Evolutionary conservation across 2,329 filamentous ascomycete genomes (phyloP), one percentile per base, ranked within the genome.

Genomic region (Sordariomycetes sp.): DNA sequence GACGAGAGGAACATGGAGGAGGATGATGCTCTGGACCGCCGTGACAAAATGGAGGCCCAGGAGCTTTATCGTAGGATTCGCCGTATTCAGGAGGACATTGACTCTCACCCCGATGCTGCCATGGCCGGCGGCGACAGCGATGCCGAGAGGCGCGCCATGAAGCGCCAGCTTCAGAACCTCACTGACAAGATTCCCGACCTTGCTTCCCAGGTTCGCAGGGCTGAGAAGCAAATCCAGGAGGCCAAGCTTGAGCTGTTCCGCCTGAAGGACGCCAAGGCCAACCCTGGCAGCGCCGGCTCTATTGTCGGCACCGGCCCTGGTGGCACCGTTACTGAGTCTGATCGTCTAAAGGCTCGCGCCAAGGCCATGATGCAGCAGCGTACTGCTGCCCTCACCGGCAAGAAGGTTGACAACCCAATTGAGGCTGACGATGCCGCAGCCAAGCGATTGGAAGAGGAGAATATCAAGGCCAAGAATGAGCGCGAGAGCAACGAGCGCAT

Each of bases 341-440:
- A 98, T 59, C 79, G 90, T 35, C 75, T 96, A 45, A 96, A 95
- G 65, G 92, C 92, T 23, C 79, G 88, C 46, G 90, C 92, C 21
- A 94, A 88, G 62, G 90, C 90, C 25, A 94, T 95, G 79, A 98
- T 98, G 92, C 90, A 96, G 62, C 88, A 94, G 50, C 82, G 92
- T 39, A 88, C 92, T 45, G 92, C 92, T 36, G 90, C 92, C 14
- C 64, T 98, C 42, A 86, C 87, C 16, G 92, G 92, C 37, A 86
- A 82, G 57, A 87, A 88, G 52, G 64, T 81, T 30, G 78, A 85
- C 24, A 30, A 21, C 14, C 57, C 67, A 3, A 66, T 81, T 30
- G 78, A 85, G 21, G 57, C 66, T 3, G 82, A 88, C 42, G 70
- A 73, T 18, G 85, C 84, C 42, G 86, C 85, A 4, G 79, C 87